These are phyloP conservation scores for Helichrysum umbraculigerum DNA, from an alignment of 129 eudicot species.

Conservation along the genomic window DNA sequence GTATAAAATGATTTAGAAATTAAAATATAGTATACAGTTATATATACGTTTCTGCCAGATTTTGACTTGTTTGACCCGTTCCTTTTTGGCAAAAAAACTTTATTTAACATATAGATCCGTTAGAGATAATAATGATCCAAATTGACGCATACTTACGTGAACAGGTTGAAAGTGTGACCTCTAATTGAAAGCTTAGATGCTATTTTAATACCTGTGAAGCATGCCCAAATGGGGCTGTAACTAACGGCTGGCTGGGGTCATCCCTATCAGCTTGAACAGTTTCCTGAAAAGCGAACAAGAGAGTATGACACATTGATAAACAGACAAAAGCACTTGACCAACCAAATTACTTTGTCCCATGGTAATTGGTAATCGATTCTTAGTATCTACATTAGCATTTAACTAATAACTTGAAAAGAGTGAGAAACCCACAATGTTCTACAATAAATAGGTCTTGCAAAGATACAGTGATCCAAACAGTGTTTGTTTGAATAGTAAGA, in stretches of 20 bases:
- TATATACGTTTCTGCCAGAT: neutral
- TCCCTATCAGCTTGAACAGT: slow-evolving; percentile 87
- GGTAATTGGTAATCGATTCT: neutral
- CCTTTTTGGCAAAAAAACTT: neutral
- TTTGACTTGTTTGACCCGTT: neutral
- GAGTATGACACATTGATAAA: neutral
- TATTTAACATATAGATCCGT: neutral
- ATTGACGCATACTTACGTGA: neutral
- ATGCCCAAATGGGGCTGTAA: slow-evolving; percentile 98
- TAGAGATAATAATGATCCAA: neutral
- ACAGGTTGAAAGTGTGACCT: neutral
- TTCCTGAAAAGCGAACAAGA: slow-evolving; percentile 47
- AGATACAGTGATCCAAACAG: neutral
- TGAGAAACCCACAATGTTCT: neutral
- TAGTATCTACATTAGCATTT: neutral
- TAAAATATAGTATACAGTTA: too few relatives aligned
- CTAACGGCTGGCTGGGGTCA: slow-evolving; percentile 88
- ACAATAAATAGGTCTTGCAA: neutral
- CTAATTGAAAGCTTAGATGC: neutral
- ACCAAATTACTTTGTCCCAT: neutral
- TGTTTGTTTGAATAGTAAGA: neutral
- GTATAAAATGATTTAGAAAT: too few relatives aligned
- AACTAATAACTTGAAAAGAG: neutral
- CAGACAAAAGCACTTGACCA: neutral
- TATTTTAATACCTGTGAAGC: slow-evolving; percentile 82